Base-by-base conservation (phyloP, 345 rosid genomes). In the Sapria himalayana region DNA sequence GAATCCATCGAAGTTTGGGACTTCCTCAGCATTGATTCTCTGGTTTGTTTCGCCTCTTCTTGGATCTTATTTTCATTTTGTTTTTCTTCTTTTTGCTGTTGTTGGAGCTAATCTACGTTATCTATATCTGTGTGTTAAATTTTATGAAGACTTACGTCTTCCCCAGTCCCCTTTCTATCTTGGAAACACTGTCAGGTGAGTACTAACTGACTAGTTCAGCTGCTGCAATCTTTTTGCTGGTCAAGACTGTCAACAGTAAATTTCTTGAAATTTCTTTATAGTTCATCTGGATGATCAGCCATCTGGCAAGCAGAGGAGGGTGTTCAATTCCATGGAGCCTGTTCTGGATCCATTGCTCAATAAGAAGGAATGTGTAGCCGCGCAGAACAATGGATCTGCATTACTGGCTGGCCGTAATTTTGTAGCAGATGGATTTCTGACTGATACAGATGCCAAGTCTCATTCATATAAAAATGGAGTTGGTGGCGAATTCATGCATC, bases 1-100 rank as follows among this genome's bases (percentile, higher is more conserved):
- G 95, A 92, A 57, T 91, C 95, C 9, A 72, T 91, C 59, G 99
- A 91, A 59, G 95, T 91, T 50, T 80, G 99, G 99, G 95, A 84
- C 70, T 91, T 91, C 48, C 73, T 91, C 45, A 80, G 85, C 38
- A 81, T 91, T 48, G 99, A 91, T 68, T 91, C 99, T 23, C 99
- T 82, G 99, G 99, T 84, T 63, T 52, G 29, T 27, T 57, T 55
- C 55, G 55, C 46, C 11, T 27, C 24, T 32, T 40, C 22, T 15
- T 24, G 36, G 19, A n/a, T 49, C 29, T 41, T 41, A 22, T 35
- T 22, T 43, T 41, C n/a, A n/a, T n/a, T n/a, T n/a, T n/a, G n/a
- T 20, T 37, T 7, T 45, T 33, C 32, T 9, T 47, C n/a, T 37
- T 7, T 50, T 1, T 5, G 22, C 25, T 25, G 31, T 27, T 10